A percentile compares a stretch with the other conserved stretches of the same genome.
phyloP scores from a whole-genome alignment of 331 rosid species.

The Malus hybrid region DNA sequence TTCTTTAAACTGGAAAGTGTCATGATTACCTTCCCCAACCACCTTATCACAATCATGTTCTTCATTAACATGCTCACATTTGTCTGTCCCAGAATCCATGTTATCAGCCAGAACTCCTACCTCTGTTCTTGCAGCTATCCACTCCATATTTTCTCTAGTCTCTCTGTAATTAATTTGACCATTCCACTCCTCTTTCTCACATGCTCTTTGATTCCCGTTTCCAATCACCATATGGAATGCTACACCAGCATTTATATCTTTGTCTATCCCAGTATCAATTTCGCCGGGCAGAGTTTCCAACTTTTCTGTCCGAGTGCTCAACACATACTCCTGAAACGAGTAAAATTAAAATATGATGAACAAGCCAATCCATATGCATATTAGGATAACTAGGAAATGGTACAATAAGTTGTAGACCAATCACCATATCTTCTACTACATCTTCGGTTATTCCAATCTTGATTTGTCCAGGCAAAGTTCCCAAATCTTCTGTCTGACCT shows the following conservation, averaged over 20 bases:
- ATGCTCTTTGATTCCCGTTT: not conserved
- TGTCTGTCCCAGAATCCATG: not conserved
- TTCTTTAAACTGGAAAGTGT: not conserved
- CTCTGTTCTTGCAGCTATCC: not conserved
- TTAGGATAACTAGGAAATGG: no score
- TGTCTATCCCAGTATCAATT: not conserved
- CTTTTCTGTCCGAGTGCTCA: no score
- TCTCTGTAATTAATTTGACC: not conserved
- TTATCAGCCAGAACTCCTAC: not conserved
- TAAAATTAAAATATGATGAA: no score
- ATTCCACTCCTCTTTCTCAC: not conserved
- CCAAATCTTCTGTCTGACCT: not conserved
- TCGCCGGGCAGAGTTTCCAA: no score
- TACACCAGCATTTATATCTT: not conserved
- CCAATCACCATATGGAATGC: not conserved
- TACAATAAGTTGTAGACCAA: no score
- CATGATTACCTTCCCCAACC: not conserved
- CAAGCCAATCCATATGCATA: no score
- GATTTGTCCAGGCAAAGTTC: not conserved
- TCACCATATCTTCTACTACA: no score
- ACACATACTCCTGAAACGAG: no score
- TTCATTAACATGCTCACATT: not conserved
- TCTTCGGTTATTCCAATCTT: no score
- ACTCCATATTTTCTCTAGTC: not conserved
- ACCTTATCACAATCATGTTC: not conserved